phyloP scores from a whole-genome alignment of 2,329 filamentous ascomycete genomes.

The Penicillium sp. region DNA sequence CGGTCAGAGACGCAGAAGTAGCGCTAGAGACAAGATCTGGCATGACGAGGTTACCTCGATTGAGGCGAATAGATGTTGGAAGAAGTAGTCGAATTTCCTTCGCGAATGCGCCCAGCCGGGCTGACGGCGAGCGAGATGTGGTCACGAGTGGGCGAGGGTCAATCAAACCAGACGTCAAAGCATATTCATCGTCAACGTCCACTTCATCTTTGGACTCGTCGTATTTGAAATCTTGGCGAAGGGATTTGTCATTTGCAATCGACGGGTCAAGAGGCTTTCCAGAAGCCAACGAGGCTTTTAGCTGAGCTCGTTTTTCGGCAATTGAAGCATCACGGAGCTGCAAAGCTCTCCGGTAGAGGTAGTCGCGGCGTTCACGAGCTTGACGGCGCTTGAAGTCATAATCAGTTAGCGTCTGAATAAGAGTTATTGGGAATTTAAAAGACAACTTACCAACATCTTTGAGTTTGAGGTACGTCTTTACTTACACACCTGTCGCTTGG shows the following conservation, averaged over 20 bases:
- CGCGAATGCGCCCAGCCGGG: conserved; percentile 77
- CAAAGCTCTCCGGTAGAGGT: conserved; percentile 84
- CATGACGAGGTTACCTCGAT: conserved; percentile 83
- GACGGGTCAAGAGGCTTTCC: conserved; percentile 77
- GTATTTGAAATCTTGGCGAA: conserved; percentile 87
- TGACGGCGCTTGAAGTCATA: conserved; percentile 53
- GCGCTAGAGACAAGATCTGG: conserved; percentile 79
- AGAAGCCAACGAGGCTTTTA: conserved; percentile 79
- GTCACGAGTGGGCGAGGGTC: conserved; percentile 87
- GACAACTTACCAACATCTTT: conserved; percentile 30
- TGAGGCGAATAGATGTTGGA: conserved; percentile 80
- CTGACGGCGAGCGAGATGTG: conserved; percentile 81
- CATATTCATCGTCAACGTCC: conserved; percentile 87
- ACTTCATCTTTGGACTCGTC: conserved; percentile 71
- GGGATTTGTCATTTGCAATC: conserved; percentile 76
- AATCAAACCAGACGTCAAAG: conserved; percentile 80
- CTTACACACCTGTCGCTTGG: conserved; percentile 4
- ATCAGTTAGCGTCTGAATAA: background rate
- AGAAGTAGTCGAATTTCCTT: conserved; percentile 83
- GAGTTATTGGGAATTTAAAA: no score
- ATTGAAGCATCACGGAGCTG: conserved; percentile 87
- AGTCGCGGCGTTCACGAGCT: conserved; percentile 73
- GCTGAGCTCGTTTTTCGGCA: conserved; percentile 79
- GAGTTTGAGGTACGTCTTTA: conserved; percentile 5
- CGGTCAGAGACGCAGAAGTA: conserved; percentile 70